These are phyloP conservation scores for Globisporangium irregulare DNA, from an alignment of 352 stramenopile genomes.

Conservation along the genomic window DNA sequence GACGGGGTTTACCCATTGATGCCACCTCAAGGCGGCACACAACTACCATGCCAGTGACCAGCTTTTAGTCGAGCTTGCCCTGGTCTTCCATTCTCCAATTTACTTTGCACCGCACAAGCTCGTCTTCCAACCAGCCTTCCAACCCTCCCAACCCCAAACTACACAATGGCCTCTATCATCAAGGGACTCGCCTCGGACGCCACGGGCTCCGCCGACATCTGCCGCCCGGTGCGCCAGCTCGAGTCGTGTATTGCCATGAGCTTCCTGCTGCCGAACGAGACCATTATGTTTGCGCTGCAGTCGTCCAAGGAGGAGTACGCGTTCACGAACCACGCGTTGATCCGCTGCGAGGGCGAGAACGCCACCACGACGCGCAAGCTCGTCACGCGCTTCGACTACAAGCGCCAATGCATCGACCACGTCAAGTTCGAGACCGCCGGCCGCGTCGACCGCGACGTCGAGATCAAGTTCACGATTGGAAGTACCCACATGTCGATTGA, in stretches of 20 bases:
- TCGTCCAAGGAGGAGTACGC: slow-evolving; percentile 58
- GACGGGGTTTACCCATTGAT: neutral
- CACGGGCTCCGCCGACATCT: slow-evolving; percentile 53
- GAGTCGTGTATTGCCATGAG: slow-evolving; percentile 26
- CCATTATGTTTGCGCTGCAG: slow-evolving; percentile 51
- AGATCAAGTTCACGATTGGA: slow-evolving; percentile 38
- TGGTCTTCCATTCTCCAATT: slow-evolving; percentile 12
- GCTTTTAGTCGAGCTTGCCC: no score
- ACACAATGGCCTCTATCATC: slow-evolving; percentile 32
- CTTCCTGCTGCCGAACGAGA: slow-evolving; percentile 42
- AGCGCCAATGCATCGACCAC: slow-evolving; percentile 18
- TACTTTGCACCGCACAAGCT: neutral
- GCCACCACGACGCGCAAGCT: slow-evolving; percentile 47
- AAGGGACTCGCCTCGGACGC: slow-evolving; percentile 49
- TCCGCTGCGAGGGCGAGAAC: slow-evolving; percentile 33
- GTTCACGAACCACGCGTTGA: slow-evolving; percentile 61
- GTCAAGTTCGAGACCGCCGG: slow-evolving; percentile 45
- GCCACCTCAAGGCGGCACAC: neutral
- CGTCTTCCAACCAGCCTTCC: neutral
- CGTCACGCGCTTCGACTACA: slow-evolving; percentile 38
- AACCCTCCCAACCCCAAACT: neutral
- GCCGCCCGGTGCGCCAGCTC: slow-evolving; percentile 29
- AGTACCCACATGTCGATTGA: slow-evolving; percentile 26
- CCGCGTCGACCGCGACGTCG: slow-evolving; percentile 44
- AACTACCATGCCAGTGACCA: neutral